Evolutionary conservation across 345 rosid species (phyloP).

Genomic region (Trapa incisa): DNA sequence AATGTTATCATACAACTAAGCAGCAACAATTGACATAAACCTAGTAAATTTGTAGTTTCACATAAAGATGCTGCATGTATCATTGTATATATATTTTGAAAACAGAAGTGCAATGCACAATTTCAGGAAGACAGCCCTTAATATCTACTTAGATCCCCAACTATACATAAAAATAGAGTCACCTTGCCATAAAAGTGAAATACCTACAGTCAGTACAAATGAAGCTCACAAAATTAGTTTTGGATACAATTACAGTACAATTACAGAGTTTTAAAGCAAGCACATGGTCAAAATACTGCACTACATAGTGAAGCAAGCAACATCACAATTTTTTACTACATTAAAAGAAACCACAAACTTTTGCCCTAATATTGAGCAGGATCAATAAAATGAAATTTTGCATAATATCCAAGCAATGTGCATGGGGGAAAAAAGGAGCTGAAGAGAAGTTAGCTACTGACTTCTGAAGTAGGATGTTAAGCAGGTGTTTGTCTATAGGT

Average conservation of each 20-base stretch:
- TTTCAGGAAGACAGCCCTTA: background rate
- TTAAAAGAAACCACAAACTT: background rate
- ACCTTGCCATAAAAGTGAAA: background rate
- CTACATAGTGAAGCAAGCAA: too few relatives aligned
- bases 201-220: background rate
- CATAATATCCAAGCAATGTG: too few relatives aligned
- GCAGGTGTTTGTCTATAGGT: slow-evolving; percentile 19
- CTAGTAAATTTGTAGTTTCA: background rate
- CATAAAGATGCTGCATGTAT: background rate
- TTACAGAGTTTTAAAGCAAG: background rate
- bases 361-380: background rate
- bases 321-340: too few relatives aligned
- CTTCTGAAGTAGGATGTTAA: slow-evolving; percentile 71
- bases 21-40: background rate
- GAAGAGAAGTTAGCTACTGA: background rate
- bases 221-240: background rate
- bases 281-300: too few relatives aligned
- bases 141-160: background rate
- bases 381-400: too few relatives aligned
- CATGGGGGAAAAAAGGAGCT: background rate
- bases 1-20: background rate
- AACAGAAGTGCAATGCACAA: too few relatives aligned
- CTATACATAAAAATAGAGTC: background rate
- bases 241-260: background rate
- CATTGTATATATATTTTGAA: too few relatives aligned